Evolutionary conservation across 495 filamentous ascomycete genomes (phyloP).

Genomic region (Talaromyces borbonicus): DNA sequence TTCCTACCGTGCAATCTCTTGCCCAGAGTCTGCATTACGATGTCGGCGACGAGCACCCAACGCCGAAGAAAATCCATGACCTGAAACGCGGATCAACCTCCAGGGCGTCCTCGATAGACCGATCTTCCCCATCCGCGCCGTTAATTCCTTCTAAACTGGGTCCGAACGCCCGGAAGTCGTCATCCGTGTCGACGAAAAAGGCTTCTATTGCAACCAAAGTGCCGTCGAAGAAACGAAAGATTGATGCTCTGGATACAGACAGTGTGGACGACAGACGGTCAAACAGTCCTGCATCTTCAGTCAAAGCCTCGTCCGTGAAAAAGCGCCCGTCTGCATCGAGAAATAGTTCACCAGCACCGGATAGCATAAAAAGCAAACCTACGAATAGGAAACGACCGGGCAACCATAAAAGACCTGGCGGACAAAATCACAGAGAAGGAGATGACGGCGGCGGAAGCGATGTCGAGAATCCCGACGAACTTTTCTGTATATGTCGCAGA

Average conservation of each 20-base stretch:
- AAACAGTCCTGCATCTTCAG: conserved; percentile 39
- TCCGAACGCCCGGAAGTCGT: conserved; percentile 25
- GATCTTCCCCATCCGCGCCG: conserved; percentile 26
- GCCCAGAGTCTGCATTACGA: conserved; percentile 20
- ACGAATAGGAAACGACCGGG: background rate
- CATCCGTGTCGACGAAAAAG: conserved; percentile 38
- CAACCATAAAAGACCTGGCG: background rate
- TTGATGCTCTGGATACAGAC: conserved; percentile 35
- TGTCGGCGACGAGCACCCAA: conserved; percentile 25
- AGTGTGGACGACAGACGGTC: conserved; percentile 32
- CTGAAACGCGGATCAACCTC: conserved; percentile 28
- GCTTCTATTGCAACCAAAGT: conserved; percentile 45
- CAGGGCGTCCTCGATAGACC: conserved; percentile 24
- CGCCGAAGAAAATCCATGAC: conserved; percentile 30
- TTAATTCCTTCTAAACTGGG: conserved; percentile 25
- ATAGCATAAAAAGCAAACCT: conserved; percentile 21
- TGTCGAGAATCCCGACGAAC: conserved; percentile 24
- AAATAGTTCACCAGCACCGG: conserved; percentile 32
- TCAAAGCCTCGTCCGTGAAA: conserved; percentile 35
- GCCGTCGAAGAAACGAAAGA: conserved; percentile 47
- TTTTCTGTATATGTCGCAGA: conserved; percentile 62
- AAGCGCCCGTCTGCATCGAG: conserved; percentile 31
- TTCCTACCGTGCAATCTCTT: conserved; percentile 18
- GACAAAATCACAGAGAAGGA: conserved; percentile 13
- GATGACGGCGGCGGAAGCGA: conserved; percentile 35